Base-by-base conservation (phyloP, 73 alveolate genomes). In the Paraurostyla sp. region DNA sequence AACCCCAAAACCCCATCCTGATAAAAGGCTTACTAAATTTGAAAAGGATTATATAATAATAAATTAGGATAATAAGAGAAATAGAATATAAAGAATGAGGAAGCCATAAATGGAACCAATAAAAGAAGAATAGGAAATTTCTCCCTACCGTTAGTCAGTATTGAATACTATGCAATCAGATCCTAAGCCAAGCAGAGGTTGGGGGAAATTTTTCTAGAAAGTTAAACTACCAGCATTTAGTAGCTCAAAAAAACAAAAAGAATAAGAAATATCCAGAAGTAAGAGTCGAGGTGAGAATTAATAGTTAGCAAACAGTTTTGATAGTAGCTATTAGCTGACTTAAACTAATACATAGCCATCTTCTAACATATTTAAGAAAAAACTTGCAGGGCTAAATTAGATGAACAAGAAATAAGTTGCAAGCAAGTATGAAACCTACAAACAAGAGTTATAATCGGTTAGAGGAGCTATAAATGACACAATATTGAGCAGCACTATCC, bases 91-190 rank as follows among this genome's bases (percentile, higher is more conserved):
- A n/a, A n/a, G n/a, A n/a, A n/a, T n/a, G n/a, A n/a, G n/a, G n/a
- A n/a, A n/a, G n/a, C n/a, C n/a, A n/a, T n/a, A 23, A 6, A 65
- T 65, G 82, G 82, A 65, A 65, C 54, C 82, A 18, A 65, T 65
- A 1, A 65, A 58, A 40, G 82, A 65, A 38, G 82, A 65, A 16
- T 3, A 23, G 7, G 82, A 65, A 35, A 13, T n/a, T 35, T 38
- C 32, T 22, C 58, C 41, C 18, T 18, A 38, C 13, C n/a, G 13
- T 36, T 7, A 6, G 16, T 22, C 35, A 0, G 15, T 65, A 15
- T 6, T 29, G 9, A 27, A 23, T 16, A n/a, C 15, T 6, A 59
- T 6, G 7, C 22, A 27, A 6, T 38, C 42, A 13, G 56, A 35
- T 6, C 16, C 35, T 15, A 65, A 65, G 82, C 35, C 35, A 65